Evolutionary conservation across 1,284 basidiomycete species (phyloP), one percentile per base, ranked within the genome.

Genomic region (Gymnopus androsaceus): DNA sequence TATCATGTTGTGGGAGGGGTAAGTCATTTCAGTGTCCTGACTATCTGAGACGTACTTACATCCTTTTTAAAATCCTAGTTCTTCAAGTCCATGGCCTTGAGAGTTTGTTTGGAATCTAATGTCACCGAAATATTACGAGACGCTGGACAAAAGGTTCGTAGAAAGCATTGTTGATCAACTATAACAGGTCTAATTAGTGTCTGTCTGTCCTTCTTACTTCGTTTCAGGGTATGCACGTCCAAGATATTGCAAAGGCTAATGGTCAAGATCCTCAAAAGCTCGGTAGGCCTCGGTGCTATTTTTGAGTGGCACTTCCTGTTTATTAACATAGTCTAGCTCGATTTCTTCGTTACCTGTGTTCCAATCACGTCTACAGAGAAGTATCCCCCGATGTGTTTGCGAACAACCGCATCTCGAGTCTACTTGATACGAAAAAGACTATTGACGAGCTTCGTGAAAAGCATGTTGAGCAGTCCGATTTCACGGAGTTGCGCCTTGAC

Each of bases 121-220:
- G 69, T 73, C 11, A 58, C 65, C 4, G 74, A 76, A 60, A 73
- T 74, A 12, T 58, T 76, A 17, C 62, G 70, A 11, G 71, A 70
- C 27, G 72, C 71, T 11, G 73, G 74, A 1, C 61, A 62, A 0
- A 56, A 68, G 53, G 73, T 70, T 23, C 12, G 57, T 7, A n/a
- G 1, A n/a, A n/a, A n/a, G n/a, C n/a, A n/a, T n/a, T n/a, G n/a
- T n/a, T n/a, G n/a, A n/a, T n/a, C n/a, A n/a, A n/a, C n/a, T n/a
- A n/a, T n/a, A n/a, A n/a, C n/a, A n/a, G n/a, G n/a, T n/a, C n/a
- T n/a, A n/a, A n/a, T n/a, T n/a, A n/a, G n/a, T n/a, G n/a, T n/a
- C n/a, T n/a, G n/a, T 28, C n/a, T 15, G 37, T 6, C n/a, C n/a
- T 53, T 37, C 30, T 30, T 21, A 19, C 27, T 30, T 38, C 38